Conservation (phyloP, 768 basidiomycete genomes). For the Hypsizygus marmoreus region DNA sequence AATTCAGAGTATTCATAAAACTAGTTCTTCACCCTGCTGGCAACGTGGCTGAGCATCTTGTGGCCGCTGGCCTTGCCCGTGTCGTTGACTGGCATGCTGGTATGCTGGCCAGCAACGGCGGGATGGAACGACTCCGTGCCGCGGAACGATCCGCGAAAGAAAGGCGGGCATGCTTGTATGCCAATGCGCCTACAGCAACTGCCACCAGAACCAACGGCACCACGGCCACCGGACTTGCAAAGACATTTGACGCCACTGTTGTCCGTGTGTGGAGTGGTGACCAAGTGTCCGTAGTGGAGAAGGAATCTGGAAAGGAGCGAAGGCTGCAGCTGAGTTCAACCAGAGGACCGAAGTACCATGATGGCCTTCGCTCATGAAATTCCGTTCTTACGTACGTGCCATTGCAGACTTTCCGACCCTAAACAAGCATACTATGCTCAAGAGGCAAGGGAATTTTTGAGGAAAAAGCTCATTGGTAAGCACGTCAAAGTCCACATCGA, state of each 20-base stretch:
- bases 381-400: neutral
- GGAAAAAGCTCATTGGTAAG: constrained; percentile 92
- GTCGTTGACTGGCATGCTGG: constrained; percentile 98
- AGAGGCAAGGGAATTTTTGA: constrained; percentile 91
- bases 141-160: constrained; percentile 84
- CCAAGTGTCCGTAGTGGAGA: constrained; percentile 80
- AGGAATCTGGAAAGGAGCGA: constrained; percentile 73
- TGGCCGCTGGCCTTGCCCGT: constrained; percentile 82
- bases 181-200: constrained; percentile 46
- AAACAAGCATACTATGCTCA: constrained; percentile 86
- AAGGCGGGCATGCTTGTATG: constrained; percentile 70
- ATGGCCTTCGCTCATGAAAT: neutral
- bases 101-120: constrained; percentile 81
- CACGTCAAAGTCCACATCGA: constrained; percentile 82
- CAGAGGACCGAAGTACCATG: constrained; percentile 71
- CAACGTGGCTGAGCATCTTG: constrained; percentile 90
- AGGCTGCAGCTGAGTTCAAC: constrained; percentile 88
- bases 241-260: constrained; percentile 80
- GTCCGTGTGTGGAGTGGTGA: constrained; percentile 91
- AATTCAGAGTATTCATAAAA: constrained; percentile 1
- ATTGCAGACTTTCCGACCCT: constrained; percentile 72
- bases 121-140: constrained; percentile 84
- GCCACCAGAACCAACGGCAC: constrained; percentile 48
- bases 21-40: constrained; percentile 88
- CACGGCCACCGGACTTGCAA: constrained; percentile 42